Conservation (phyloP, 306 rosid species). For the Fragaria nilgerrensis region DNA sequence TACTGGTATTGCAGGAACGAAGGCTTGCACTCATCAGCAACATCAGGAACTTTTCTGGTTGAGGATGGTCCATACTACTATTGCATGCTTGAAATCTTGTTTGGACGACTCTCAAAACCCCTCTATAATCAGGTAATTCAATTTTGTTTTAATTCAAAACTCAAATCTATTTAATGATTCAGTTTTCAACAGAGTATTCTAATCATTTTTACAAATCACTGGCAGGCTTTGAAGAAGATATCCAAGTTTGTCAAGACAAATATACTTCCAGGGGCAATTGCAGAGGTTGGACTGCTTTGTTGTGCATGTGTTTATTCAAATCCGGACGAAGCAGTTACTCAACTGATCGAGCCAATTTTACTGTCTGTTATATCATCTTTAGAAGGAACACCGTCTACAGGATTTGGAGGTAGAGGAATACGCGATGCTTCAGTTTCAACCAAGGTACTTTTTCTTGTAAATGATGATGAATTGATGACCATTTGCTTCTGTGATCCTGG, state of each 20-base stretch:
- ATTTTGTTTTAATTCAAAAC: conserved; percentile 19
- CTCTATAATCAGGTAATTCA: conserved; percentile 75
- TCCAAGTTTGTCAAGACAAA: conserved; percentile 94
- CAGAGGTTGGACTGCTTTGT: conserved; percentile 98
- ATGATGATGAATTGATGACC: conserved; percentile 25
- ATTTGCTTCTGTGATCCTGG: conserved; percentile 19
- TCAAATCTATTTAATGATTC: not conserved
- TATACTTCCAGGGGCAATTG: conserved; percentile 96
- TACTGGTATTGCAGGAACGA: conserved; percentile 70
- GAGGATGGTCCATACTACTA: conserved; percentile 96
- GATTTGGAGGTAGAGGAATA: conserved; percentile 81
- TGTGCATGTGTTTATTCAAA: conserved; percentile 93
- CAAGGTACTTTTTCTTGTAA: conserved; percentile 50
- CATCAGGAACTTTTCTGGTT: conserved; percentile 95
- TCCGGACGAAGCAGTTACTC: conserved; percentile 84
- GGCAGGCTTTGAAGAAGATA: conserved; percentile 88
- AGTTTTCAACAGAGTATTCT: conserved; percentile 18
- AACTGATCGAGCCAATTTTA: conserved; percentile 83
- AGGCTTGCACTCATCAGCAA: conserved; percentile 79
- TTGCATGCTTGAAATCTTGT: conserved; percentile 89
- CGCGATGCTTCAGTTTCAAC: conserved; percentile 46
- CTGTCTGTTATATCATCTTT: conserved; percentile 75
- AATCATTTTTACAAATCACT: conserved; percentile 24
- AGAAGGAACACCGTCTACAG: conserved; percentile 73
- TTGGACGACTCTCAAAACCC: conserved; percentile 85